Base-by-base conservation (phyloP, 441 rosid species). In the Bruguiera hainesii region DNA sequence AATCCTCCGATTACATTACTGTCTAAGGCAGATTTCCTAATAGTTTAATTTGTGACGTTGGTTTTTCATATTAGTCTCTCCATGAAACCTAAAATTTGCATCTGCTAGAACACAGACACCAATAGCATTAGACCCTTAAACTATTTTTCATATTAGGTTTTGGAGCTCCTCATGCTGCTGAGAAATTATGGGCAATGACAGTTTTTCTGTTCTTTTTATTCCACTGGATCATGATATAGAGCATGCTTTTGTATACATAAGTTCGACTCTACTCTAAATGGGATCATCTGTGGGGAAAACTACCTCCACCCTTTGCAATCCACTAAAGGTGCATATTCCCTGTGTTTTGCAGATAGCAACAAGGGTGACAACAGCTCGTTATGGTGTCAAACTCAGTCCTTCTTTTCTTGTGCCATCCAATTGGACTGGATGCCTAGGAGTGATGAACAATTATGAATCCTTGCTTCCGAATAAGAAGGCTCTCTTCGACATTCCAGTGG, bases 371-470 rank as follows among this genome's bases (percentile, higher is more conserved):
- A 93, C 97, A 51, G 91, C 89, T 19, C 81, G 80, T 60, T 79
- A 85, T 33, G 86, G 84, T 63, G 91, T 90, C 57, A 85, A 87
- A 72, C 78, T 93, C 20, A 90, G 97, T 76, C 98, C 94, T 0
- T 93, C 94, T 18, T 89, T 90, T 76, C 92, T 93, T 9, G 90
- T 90, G 64, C 98, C 97, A 39, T 90, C 97, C 25, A 93, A 80
- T 69, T 93, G 97, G 97, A 93, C 98, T 5, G 98, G 97, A 29
- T 93, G 97, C 76, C 73, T 89, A 68, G 98, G 98, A 53, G 96
- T 93, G 19, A 86, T 93, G 90, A 93, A 90, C 64, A 89, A 90
- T 67, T 90, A 89, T 0, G 97, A 93, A 72, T 93, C 95, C 6
- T 69, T 93, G 70, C 91, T 93, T 77, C 96, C 96, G 4, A 89